These are phyloP conservation scores for Dactylellina cionopaga DNA, from an alignment of 2,329 filamentous ascomycete species.

Conservation along the genomic window DNA sequence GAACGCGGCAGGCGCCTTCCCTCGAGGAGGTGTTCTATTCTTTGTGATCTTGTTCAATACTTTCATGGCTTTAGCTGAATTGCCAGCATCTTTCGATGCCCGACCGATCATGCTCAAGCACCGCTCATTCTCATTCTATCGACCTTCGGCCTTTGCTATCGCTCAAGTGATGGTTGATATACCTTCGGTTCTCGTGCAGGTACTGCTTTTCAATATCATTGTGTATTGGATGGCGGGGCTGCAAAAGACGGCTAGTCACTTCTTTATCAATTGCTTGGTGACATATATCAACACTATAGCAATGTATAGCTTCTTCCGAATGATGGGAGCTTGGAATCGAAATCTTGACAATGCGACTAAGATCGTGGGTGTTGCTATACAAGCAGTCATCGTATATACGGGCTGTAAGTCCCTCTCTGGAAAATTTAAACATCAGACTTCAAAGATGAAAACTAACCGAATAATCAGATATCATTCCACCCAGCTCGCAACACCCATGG, in stretches of 20 bases:
- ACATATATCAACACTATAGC: slow-evolving; percentile 67
- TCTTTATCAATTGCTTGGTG: slow-evolving; percentile 70
- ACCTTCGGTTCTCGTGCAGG: slow-evolving; percentile 69
- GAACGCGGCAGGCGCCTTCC: slow-evolving; percentile 68
- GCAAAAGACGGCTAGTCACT: slow-evolving; percentile 68
- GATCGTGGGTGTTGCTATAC: slow-evolving; percentile 65
- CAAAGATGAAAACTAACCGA: no score
- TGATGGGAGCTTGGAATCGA: slow-evolving; percentile 70
- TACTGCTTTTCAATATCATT: slow-evolving; percentile 69
- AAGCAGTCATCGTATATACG: slow-evolving; percentile 70
- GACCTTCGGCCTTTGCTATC: slow-evolving; percentile 69
- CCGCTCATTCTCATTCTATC: slow-evolving; percentile 76
- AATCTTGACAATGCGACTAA: slow-evolving; percentile 64
- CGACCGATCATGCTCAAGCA: slow-evolving; percentile 76
- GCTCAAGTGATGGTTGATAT: slow-evolving; percentile 70
- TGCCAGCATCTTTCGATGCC: slow-evolving; percentile 70
- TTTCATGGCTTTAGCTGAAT: slow-evolving; percentile 70
- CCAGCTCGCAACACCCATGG: slow-evolving; percentile 78
- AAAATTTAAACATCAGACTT: no score
- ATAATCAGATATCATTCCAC: slow-evolving; percentile 82
- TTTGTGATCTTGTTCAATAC: slow-evolving; percentile 72
- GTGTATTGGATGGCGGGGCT: slow-evolving; percentile 71
- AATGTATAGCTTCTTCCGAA: slow-evolving; percentile 68
- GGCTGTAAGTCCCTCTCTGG: slow-evolving; percentile 75
- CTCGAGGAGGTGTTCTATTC: slow-evolving; percentile 71